Conservation (phyloP, 129 eudicot genomes). For the Flaveria trinervia region DNA sequence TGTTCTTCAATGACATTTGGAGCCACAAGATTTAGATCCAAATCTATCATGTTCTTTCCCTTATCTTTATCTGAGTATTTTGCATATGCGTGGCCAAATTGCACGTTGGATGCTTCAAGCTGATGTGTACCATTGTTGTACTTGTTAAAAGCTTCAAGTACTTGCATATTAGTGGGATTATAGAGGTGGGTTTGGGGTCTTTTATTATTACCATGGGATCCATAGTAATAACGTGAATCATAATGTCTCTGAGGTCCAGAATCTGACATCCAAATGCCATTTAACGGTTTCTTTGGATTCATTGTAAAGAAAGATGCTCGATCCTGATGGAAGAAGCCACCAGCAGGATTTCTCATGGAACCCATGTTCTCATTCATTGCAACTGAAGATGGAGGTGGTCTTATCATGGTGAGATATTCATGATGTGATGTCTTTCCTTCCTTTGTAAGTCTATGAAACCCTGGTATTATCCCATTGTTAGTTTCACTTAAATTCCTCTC, state of each 20-base stretch:
- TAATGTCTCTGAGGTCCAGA: conserved; percentile 25
- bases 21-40: conserved; percentile 46
- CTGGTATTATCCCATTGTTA: conserved; percentile 24
- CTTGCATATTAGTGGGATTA: conserved; percentile 23
- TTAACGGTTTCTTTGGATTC: conserved; percentile 36
- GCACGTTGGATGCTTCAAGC: conserved; percentile 19
- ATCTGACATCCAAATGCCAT: conserved; percentile 31
- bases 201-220: conserved; percentile 16
- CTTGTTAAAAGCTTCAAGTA: conserved; percentile 28
- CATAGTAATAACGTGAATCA: conserved; percentile 26
- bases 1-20: conserved; percentile 39
- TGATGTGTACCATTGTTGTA: conserved; percentile 19
- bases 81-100: conserved; percentile 31
- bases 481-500: conserved; percentile 55
- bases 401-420: conserved; percentile 31
- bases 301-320: conserved; percentile 17
- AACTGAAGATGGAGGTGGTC: conserved; percentile 22
- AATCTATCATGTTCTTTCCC: conserved; percentile 49
- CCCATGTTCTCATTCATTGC: conserved; percentile 26
- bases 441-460: conserved; percentile 28
- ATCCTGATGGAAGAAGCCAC: conserved; percentile 25
- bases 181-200: conserved; percentile 19
- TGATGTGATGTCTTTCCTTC: conserved; percentile 30
- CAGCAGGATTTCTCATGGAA: conserved; percentile 33
- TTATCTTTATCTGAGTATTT: conserved; percentile 36